Percentiles rank a stretch among this genome's conserved stretches.
Evolutionary conservation across 257 asterid genomes (phyloP).

Genomic region (Striga asiatica): DNA sequence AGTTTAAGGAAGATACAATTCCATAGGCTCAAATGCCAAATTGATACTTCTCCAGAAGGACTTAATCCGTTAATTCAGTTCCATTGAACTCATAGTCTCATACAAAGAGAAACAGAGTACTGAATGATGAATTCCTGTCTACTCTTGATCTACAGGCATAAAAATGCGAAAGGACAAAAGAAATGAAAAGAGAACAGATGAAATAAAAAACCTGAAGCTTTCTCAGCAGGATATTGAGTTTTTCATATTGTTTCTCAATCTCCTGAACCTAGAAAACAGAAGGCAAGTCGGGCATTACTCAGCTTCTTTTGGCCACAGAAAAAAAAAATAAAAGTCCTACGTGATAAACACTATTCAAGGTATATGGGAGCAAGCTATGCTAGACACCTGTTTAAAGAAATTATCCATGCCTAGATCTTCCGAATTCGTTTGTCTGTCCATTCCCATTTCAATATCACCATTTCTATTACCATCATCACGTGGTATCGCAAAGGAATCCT

Average conservation of each 20-base stretch:
- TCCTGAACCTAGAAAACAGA: conserved; percentile 61
- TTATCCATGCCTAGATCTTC: conserved; percentile 77
- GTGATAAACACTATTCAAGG: conserved; percentile 3
- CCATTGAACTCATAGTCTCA: neutral
- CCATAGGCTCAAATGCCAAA: neutral
- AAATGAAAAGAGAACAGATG: neutral
- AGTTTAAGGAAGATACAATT: neutral
- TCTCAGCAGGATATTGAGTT: conserved; percentile 57
- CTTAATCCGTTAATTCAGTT: neutral
- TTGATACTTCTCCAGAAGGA: neutral
- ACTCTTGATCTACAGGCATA: conserved; percentile 2
- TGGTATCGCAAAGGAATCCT: conserved; percentile 62
- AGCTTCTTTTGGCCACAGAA: neutral
- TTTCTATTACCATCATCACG: conserved; percentile 45
- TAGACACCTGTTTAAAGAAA: conserved; percentile 78
- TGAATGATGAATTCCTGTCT: neutral
- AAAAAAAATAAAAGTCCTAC: neutral
- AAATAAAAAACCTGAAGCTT: conserved; percentile 78
- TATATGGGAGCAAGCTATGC: conserved; percentile 11
- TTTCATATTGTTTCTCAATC: conserved; percentile 81
- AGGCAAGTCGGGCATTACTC: conserved; percentile 13
- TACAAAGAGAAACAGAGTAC: neutral
- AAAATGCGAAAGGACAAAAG: neutral
- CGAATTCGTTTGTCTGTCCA: conserved; percentile 37
- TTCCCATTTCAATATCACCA: conserved; percentile 89